Conservation (phyloP, 2,329 filamentous ascomycete species). For the Epichloe scottii region DNA sequence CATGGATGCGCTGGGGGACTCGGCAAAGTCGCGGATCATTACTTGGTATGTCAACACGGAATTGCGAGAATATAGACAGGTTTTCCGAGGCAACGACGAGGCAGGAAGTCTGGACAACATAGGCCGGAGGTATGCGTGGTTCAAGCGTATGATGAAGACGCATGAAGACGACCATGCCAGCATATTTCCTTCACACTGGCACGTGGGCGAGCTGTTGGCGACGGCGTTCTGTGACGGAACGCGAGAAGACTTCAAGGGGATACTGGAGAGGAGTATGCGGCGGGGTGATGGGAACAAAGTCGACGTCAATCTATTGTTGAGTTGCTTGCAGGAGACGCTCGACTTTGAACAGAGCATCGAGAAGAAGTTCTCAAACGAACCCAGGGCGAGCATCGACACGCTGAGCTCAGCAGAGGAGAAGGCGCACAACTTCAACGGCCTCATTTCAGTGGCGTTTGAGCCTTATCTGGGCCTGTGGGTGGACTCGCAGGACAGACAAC, state of each 20-base stretch:
- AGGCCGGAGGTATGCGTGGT: conserved; percentile 88
- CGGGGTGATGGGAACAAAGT: conserved; percentile 64
- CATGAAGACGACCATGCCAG: conserved; percentile 86
- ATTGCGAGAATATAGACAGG: conserved; percentile 85
- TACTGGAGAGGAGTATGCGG: conserved; percentile 78
- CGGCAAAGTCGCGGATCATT: conserved; percentile 67
- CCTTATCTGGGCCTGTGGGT: conserved; percentile 96
- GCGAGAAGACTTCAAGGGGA: conserved; percentile 86
- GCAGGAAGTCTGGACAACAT: conserved; percentile 96
- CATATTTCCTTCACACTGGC: conserved; percentile 82
- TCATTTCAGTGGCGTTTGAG: conserved; percentile 93
- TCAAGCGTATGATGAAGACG: conserved; percentile 86
- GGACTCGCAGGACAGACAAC: conserved; percentile 83
- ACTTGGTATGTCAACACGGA: conserved; percentile 99
- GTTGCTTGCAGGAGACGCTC: conserved; percentile 86
- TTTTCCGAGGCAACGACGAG: conserved; percentile 93
- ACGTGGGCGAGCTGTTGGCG: conserved; percentile 77
- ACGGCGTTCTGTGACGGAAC: conserved; percentile 94
- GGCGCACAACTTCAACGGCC: conserved; percentile 68
- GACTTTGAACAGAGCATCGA: conserved; percentile 94
- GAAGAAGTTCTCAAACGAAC: conserved; percentile 60
- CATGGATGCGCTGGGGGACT: conserved; percentile 87
- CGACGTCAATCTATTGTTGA: conserved; percentile 79
- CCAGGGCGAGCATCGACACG: conserved; percentile 79
- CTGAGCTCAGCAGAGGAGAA: conserved; percentile 68